Evolutionary conservation across 2,329 filamentous ascomycete species (phyloP), one percentile per base, ranked within the genome.

Genomic region (Nannizziopsis barbatae): DNA sequence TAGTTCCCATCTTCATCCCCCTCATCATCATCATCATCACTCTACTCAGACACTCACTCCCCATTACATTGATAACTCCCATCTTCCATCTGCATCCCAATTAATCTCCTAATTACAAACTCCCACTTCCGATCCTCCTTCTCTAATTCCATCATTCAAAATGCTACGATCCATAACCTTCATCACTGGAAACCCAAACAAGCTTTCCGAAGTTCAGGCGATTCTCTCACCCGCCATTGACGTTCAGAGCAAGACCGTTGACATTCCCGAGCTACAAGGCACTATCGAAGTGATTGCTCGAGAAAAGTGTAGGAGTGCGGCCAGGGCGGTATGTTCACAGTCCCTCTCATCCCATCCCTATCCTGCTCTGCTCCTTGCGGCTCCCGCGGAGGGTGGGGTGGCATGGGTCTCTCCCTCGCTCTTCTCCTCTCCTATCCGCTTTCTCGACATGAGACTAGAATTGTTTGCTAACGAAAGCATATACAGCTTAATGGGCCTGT

Each of bases 111-210:
- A n/a, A n/a, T n/a, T n/a, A n/a, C n/a, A n/a, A n/a, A n/a, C n/a
- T n/a, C n/a, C n/a, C n/a, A n/a, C n/a, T n/a, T n/a, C n/a, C n/a
- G 12, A 18, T 12, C 20, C 20, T 5, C 10, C 2, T n/a, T 17
- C 14, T 35, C 11, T 41, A 8, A 9, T 27, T 36, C 5, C 33
- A 4, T 36, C 33, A 15, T 3, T 12, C n/a, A 20, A 9, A 17
- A 65, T 69, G 38, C 71, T 72, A 56, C 68, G 73, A 54, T 62
- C 61, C 14, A 71, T 98, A 56, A 89, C 93, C 69, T 98, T 98
- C 72, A 94, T 98, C 63, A 96, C 90, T 1, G 85, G 90, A 67
- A 98, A 98, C 70, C 80, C 83, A 61, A 93, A 95, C 72, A 98
- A 98, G 72, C 76, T 98, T 49, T 72, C 75, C 50, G 92, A 98